These are phyloP conservation scores for Stagonosporopsis chrysanthemi DNA, from an alignment of 2,329 filamentous ascomycete genomes.

Conservation along the genomic window DNA sequence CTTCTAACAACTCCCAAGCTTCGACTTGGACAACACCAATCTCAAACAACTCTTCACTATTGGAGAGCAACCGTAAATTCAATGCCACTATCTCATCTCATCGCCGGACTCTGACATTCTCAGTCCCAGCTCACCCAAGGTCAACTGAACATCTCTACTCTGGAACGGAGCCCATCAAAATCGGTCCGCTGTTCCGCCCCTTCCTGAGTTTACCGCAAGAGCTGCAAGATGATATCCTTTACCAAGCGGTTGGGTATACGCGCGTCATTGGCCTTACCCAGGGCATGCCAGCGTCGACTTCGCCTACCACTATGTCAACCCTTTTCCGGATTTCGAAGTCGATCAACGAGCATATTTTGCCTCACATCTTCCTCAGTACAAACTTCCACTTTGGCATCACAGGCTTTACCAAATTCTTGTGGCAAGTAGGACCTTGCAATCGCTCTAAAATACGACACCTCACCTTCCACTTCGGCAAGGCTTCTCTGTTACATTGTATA, in stretches of 20 bases:
- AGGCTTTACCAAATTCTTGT: slow-evolving; percentile 32
- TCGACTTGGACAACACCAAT: neutral
- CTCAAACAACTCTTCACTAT: neutral
- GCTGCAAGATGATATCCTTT: slow-evolving; percentile 40
- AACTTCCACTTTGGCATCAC: slow-evolving; percentile 36
- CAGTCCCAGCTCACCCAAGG: slow-evolving; percentile 7
- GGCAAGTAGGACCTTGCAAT: slow-evolving; percentile 32
- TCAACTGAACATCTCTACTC: slow-evolving; percentile 12
- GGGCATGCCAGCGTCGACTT: neutral
- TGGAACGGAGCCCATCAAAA: slow-evolving; percentile 27
- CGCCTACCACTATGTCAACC: slow-evolving; percentile 27
- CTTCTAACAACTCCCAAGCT: neutral
- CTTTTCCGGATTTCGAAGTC: slow-evolving; percentile 29
- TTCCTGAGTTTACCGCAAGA: slow-evolving; percentile 38
- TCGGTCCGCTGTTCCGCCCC: slow-evolving; percentile 40
- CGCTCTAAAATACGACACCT: slow-evolving; percentile 32
- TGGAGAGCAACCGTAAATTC: neutral
- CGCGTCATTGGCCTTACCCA: slow-evolving; percentile 12
- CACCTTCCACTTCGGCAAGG: slow-evolving; percentile 31
- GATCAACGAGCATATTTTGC: slow-evolving; percentile 27
- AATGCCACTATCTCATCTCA: too few species aligned
- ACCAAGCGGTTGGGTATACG: slow-evolving; percentile 27
- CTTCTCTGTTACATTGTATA: slow-evolving; percentile 37
- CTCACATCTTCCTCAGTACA: slow-evolving; percentile 38
- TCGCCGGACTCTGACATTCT: neutral